phyloP scores from a whole-genome alignment of 2,329 filamentous ascomycete species.

The Bretziella fagacearum region DNA sequence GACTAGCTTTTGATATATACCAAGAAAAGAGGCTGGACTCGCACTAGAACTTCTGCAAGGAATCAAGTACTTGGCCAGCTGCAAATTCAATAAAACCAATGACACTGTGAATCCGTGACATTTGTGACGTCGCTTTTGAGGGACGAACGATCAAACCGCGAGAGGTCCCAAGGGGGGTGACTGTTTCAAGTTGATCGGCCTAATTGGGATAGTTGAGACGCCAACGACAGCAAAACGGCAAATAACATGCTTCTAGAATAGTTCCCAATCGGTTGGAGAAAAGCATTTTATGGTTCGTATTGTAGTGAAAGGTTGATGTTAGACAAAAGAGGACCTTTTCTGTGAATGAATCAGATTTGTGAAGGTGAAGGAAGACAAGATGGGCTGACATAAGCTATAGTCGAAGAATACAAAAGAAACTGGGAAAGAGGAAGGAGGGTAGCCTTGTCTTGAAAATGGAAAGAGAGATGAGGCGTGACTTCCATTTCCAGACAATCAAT shows the following conservation, averaged over 20 bases:
- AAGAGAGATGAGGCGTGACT: too few relatives aligned
- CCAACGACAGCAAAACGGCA: not conserved
- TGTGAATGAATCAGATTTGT: too few relatives aligned
- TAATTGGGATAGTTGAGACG: not conserved
- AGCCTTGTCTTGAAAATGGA: too few relatives aligned
- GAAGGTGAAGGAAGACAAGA: too few relatives aligned
- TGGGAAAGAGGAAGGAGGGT: too few relatives aligned
- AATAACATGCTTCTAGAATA: not conserved
- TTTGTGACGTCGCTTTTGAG: not conserved
- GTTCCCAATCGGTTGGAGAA: not conserved
- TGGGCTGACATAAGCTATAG: too few relatives aligned
- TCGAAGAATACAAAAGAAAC: too few relatives aligned
- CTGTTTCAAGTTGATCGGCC: not conserved
- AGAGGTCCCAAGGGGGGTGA: not conserved
- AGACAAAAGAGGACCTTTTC: too few relatives aligned
- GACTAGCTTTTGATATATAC: not conserved
- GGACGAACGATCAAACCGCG: not conserved
- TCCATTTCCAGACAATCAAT: too few relatives aligned
- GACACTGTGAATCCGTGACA: not conserved
- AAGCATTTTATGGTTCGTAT: too few relatives aligned
- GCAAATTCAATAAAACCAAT: not conserved
- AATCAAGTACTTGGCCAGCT: not conserved
- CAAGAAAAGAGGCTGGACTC: not conserved
- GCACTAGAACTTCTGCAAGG: not conserved
- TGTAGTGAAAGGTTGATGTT: too few relatives aligned